phyloP scores from a whole-genome alignment of 2,329 filamentous ascomycete species.

The Trichoderma oligosporum region DNA sequence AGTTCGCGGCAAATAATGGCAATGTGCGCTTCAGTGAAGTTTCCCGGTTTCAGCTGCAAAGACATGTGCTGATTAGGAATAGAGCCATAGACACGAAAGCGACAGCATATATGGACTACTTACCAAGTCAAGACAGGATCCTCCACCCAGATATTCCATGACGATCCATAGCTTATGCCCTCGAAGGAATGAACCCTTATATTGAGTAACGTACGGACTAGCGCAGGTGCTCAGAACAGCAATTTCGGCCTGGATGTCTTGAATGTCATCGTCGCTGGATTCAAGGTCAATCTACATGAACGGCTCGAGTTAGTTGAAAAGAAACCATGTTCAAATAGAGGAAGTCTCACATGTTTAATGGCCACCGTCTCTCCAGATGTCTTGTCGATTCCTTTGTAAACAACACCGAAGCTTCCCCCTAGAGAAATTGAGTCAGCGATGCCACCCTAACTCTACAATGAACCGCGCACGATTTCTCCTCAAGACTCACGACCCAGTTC shows the following conservation, averaged over 20 bases:
- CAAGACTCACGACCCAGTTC: constrained; percentile 80
- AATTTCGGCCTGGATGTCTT: constrained; percentile 97
- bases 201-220: constrained; percentile 90
- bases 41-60: constrained; percentile 78
- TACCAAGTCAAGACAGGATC: constrained; percentile 91
- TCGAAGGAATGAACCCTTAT: constrained; percentile 92
- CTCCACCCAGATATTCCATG: constrained; percentile 95
- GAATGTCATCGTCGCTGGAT: constrained; percentile 96
- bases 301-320: neutral
- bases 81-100: neutral
- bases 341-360: constrained; percentile 79
- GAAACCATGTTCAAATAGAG: neutral
- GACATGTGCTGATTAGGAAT: constrained; percentile 20
- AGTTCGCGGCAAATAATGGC: constrained; percentile 93
- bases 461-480: neutral
- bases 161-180: constrained; percentile 99
- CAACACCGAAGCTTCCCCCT: constrained; percentile 94
- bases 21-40: constrained; percentile 85
- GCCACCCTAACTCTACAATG: neutral
- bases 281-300: constrained; percentile 86
- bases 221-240: constrained; percentile 91
- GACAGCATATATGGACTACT: constrained; percentile 23
- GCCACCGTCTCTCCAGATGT: constrained; percentile 88
- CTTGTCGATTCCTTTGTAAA: constrained; percentile 94
- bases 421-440: constrained; percentile 20